These are phyloP conservation scores for Gossypium davidsonii DNA, from an alignment of 441 rosid genomes.

Conservation along the genomic window DNA sequence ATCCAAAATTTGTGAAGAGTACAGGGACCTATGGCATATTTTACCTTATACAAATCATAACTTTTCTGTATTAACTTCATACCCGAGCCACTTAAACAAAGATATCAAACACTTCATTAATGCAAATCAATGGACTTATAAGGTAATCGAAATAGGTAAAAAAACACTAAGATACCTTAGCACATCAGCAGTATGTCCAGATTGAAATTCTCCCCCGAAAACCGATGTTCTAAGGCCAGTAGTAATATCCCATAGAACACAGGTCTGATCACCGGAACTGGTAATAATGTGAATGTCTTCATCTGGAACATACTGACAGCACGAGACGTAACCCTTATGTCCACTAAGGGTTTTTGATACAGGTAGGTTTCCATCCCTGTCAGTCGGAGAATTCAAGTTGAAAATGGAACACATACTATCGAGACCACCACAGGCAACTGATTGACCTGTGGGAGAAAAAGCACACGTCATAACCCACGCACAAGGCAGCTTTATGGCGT, in stretches of 20 bases:
- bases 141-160: conserved; percentile 4
- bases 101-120: not conserved
- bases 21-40: no score
- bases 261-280: conserved; percentile 88
- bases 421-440: conserved; percentile 96
- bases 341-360: conserved; percentile 82
- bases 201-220: conserved; percentile 96
- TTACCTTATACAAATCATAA: no score
- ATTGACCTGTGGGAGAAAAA: conserved; percentile 85
- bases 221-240: conserved; percentile 91
- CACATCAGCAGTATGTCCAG: conserved; percentile 94
- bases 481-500: conserved; percentile 88
- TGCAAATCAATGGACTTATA: not conserved
- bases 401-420: conserved; percentile 90
- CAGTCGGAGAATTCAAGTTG: conserved; percentile 74
- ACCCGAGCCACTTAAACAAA: not conserved
- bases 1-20: no score
- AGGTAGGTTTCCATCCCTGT: conserved; percentile 73
- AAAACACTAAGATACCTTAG: conserved; percentile 44
- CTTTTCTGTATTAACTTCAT: not conserved
- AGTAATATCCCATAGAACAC: conserved; percentile 87
- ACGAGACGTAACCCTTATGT: conserved; percentile 81
- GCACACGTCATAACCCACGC: conserved; percentile 99
- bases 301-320: conserved; percentile 89
- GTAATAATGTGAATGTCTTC: conserved; percentile 83